Conservation (phyloP, 768 basidiomycete species). For the Exidia glandulosa region DNA sequence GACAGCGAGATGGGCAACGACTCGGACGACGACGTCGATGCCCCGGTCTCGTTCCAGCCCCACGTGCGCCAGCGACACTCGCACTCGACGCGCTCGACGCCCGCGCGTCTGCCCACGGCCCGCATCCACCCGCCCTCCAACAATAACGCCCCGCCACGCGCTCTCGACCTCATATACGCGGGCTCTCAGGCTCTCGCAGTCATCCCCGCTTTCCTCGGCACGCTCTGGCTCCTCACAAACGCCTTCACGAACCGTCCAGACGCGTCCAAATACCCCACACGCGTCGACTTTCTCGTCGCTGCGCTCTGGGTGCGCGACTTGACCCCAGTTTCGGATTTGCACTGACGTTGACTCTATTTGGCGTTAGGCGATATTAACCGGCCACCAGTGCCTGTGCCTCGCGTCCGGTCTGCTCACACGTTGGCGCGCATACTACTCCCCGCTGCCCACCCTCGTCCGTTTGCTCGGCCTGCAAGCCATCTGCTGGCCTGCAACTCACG, state of each 20-base stretch:
- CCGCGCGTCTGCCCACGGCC: slow-evolving; percentile 44
- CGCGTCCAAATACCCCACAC: slow-evolving; percentile 7
- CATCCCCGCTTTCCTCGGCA: slow-evolving; percentile 61
- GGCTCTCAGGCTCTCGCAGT: slow-evolving; percentile 34
- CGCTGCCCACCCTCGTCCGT: slow-evolving; percentile 79
- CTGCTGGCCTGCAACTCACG: slow-evolving; percentile 89
- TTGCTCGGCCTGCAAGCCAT: slow-evolving; percentile 89
- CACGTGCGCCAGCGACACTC: neutral
- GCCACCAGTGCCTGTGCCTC: slow-evolving; percentile 76
- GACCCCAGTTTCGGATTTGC: neutral
- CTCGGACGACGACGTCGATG: neutral
- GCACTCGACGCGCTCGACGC: neutral
- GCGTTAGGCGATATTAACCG: slow-evolving; percentile 71
- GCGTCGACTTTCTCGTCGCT: slow-evolving; percentile 56
- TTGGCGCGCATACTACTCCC: slow-evolving; percentile 87
- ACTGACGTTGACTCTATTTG: neutral
- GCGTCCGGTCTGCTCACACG: slow-evolving; percentile 83
- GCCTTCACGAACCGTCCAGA: slow-evolving; percentile 26
- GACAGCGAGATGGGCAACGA: neutral
- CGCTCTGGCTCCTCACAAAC: slow-evolving; percentile 49
- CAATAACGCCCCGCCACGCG: neutral
- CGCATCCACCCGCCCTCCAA: slow-evolving; percentile 41
- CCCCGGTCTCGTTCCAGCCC: neutral
- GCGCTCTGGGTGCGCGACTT: slow-evolving; percentile 52
- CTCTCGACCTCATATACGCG: neutral